Percentiles rank a stretch among this genome's conserved stretches.
Conservation (phyloP, 31 red algal genomes). For the Asparagopsis taxiformis region DNA sequence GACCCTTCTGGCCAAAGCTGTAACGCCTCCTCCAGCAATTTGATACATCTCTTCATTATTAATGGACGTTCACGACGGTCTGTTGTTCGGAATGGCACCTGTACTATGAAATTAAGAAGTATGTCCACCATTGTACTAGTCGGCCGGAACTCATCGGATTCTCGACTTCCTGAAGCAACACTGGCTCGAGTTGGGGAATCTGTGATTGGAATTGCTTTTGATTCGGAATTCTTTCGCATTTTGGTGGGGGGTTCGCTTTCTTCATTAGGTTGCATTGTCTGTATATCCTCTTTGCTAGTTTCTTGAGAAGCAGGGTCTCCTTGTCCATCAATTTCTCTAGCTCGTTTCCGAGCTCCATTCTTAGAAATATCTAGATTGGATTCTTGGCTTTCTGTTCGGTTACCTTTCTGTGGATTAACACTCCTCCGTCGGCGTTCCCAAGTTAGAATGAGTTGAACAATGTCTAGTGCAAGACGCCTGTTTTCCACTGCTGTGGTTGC, state of each 20-base stretch:
- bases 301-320: not conserved
- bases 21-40: slow-evolving; percentile 53
- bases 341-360: slow-evolving; percentile 29
- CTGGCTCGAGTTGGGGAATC: slow-evolving; percentile 1
- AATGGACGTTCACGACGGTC: slow-evolving; percentile 66
- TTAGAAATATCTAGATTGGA: not conserved
- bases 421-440: slow-evolving; percentile 71
- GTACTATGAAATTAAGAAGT: slow-evolving; percentile 63
- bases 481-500: slow-evolving; percentile 64
- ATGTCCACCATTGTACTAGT: slow-evolving; percentile 56
- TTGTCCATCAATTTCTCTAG: not conserved
- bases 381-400: not conserved
- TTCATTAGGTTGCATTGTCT: not conserved
- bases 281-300: not conserved
- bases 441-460: slow-evolving; percentile 80
- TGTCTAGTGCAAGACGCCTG: slow-evolving; percentile 80
- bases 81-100: slow-evolving; percentile 64
- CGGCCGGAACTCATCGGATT: slow-evolving; percentile 66
- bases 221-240: slow-evolving; percentile 36
- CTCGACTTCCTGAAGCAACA: slow-evolving; percentile 11
- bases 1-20: slow-evolving; percentile 66
- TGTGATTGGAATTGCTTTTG: slow-evolving; percentile 25
- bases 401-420: not conserved
- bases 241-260: slow-evolving; percentile 50
- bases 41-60: slow-evolving; percentile 66